Evolutionary conservation across 441 rosid genomes (phyloP), one percentile per base, ranked within the genome.

Genomic region (Gossypium gossypioides): DNA sequence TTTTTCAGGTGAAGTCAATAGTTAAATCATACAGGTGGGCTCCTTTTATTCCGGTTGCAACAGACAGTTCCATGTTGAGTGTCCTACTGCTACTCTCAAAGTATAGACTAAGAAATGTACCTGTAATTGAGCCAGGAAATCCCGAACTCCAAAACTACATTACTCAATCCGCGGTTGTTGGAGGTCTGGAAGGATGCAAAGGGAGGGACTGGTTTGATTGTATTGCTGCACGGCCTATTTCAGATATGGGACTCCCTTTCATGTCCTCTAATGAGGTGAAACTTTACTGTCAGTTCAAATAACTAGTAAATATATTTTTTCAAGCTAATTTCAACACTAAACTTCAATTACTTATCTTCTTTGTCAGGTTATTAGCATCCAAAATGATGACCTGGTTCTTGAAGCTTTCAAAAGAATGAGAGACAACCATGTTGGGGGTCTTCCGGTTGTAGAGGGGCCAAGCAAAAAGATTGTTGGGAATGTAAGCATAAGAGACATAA

Each of bases 181-280:
- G 82, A 22, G 98, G 94, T 68, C 93, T 89, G 7, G 89, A 93
- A 76, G 84, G 86, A 13, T 91, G 96, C 82, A 84, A 76, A 75
- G 97, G 98, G 12, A 87, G 94, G 84, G 97, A 89, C 78, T 93
- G 97, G 97, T 93, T 93, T 22, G 97, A 93, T 76, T 80, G 82
- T 70, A 88, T 91, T 42, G 80, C 96, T 0, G 71, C 86, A 51
- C 77, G 71, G 4, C 83, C 88, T 21, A 86, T 93, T 58, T 76
- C 89, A 34, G 91, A 91, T 79, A 78, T 89, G 1, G 98, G 98
- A 68, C 90, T 93, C 55, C 98, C 96, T 66, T 88, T 93, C 73
- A 86, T 89, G 89, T 83, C 91, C 15, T 37, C 89, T 0, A 68
- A 82, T 13, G 81, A 89, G 89, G 97, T 89, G 29, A 72, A 54